These are phyloP conservation scores for Populus alba DNA, from an alignment of 345 rosid genomes.

Conservation along the genomic window DNA sequence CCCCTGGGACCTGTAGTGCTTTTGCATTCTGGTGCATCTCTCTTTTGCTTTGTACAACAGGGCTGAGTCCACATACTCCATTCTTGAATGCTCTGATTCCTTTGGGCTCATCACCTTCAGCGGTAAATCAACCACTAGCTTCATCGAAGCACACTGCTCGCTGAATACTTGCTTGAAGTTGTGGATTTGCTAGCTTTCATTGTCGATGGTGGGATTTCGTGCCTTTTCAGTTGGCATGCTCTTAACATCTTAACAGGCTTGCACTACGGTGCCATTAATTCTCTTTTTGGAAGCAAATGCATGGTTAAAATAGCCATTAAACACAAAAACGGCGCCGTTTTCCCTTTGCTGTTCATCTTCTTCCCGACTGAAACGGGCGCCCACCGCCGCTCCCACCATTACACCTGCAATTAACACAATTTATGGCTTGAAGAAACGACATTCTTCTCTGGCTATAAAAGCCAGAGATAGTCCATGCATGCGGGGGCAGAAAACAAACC, in stretches of 20 bases:
- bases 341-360: too few species aligned
- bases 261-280: neutral
- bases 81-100: constrained; percentile 24
- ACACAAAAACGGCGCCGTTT: too few species aligned
- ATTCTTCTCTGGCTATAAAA: too few species aligned
- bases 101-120: constrained; percentile 49
- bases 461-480: too few species aligned
- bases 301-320: neutral
- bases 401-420: too few species aligned
- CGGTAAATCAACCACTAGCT: constrained; percentile 16
- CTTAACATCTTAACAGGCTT: neutral
- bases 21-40: constrained; percentile 6
- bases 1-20: constrained; percentile 48
- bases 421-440: too few species aligned
- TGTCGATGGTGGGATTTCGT: neutral
- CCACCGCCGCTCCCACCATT: too few species aligned
- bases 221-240: neutral
- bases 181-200: neutral
- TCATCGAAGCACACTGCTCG: constrained; percentile 6
- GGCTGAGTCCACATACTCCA: constrained; percentile 22
- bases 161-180: neutral
- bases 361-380: too few species aligned
- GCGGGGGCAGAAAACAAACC: too few species aligned
- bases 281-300: neutral
- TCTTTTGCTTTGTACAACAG: neutral